Base-by-base conservation (phyloP, 2,329 filamentous ascomycete genomes). In the Calonectria pseudoturangicola region DNA sequence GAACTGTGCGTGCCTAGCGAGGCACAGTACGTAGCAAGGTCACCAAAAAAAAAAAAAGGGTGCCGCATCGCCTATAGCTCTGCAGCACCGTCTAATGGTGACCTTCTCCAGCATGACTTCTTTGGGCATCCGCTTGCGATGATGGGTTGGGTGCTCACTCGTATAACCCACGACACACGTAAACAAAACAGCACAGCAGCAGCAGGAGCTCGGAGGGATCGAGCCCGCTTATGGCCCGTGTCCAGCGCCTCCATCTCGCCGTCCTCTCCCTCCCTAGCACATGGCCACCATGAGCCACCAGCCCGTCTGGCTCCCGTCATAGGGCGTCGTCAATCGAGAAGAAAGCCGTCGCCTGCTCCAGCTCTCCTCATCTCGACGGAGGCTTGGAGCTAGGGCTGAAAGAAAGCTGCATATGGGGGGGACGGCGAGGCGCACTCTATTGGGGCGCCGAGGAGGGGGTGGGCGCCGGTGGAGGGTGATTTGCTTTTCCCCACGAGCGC, bases 191-290 rank as follows among this genome's bases (percentile, higher is more conserved):
- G 12, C 30, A 54, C 27, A 28, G 27, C 33, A 62, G 28, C 47
- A 30, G 48, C 39, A 66, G 33, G 45, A 51, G 27, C 48, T 30
- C 48, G 28, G 58, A 30, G 41, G 16, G 58, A 47, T 63, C 36
- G 21, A 60, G 68, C 77, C 77, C 75, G 68, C 66, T 18, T 15
- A 54, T 67, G 74, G 77, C 63, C 77, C 77, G 77, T 78, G 77
- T 77, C 45, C 30, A 64, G 47, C 56, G 66, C 66, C 71, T 70
- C 71, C 70, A 39, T 66, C 39, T 68, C 68, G 60, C 48, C 56
- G 50, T 76, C 15, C 68, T 66, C 68, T 51, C 48, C 56, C 54
- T 76, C 15, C 68, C 71, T 73, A 76, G 15, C 73, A 62, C 47
- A 77, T 69, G 50, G 62, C 54, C 69, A 67, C 21, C 64, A 64